These are phyloP conservation scores for Alopecurus myosuroides DNA, from an alignment of 176 grass and related monocot species.

Conservation along the genomic window DNA sequence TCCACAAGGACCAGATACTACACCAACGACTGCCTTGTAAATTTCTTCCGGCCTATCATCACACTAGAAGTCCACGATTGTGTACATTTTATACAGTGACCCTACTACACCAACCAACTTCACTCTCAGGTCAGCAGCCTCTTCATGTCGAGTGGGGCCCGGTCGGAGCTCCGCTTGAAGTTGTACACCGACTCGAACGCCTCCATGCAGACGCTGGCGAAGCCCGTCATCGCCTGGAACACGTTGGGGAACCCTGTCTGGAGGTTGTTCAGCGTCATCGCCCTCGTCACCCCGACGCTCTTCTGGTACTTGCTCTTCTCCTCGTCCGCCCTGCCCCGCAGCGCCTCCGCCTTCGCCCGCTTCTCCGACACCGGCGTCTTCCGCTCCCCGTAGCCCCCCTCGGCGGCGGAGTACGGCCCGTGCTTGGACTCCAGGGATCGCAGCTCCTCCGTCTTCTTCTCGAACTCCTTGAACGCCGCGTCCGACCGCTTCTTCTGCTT, in stretches of 20 bases:
- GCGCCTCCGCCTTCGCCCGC: conserved; percentile 64
- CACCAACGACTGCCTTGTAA: neutral
- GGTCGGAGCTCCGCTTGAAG: conserved; percentile 53
- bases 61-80: conserved; percentile 30
- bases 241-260: conserved; percentile 92
- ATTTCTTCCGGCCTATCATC: conserved; percentile 7
- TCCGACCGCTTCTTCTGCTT: conserved; percentile 91
- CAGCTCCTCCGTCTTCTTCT: conserved; percentile 82
- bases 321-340: conserved; percentile 69
- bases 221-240: conserved; percentile 95
- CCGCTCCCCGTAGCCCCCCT: conserved; percentile 38
- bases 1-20: conserved; percentile 8
- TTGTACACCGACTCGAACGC: conserved; percentile 82
- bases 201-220: conserved; percentile 84
- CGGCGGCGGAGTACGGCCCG: conserved; percentile 29
- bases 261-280: conserved; percentile 93
- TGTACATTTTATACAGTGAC: conserved; percentile 53
- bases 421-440: conserved; percentile 63
- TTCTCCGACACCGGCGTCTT: conserved; percentile 51
- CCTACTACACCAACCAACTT: neutral
- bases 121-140: conserved; percentile 59
- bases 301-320: conserved; percentile 98
- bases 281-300: conserved; percentile 81
- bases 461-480: conserved; percentile 65
- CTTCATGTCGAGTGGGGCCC: conserved; percentile 49